Evolutionary conservation across 352 stramenopile species (phyloP).

Genomic region (Phytophthora sp.): DNA sequence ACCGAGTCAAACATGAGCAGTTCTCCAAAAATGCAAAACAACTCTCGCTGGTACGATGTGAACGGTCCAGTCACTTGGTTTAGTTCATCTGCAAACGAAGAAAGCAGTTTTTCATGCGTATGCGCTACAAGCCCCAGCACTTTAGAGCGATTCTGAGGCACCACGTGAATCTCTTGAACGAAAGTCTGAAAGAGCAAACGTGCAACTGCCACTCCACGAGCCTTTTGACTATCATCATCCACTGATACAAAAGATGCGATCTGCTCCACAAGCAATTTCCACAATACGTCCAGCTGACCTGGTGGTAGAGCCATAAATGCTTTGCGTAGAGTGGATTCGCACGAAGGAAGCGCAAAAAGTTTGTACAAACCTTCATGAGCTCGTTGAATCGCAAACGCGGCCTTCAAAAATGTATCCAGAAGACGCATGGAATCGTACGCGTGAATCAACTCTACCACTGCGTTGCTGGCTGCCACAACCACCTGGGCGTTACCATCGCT

Average conservation of each 20-base stretch:
- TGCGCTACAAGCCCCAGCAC: conserved; percentile 52
- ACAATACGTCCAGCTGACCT: conserved; percentile 82
- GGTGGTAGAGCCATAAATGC: conserved; percentile 77
- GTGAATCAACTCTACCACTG: conserved; percentile 64
- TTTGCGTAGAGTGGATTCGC: conserved; percentile 60
- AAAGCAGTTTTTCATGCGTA: conserved; percentile 64
- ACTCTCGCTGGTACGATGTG: conserved; percentile 57
- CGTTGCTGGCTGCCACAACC: conserved; percentile 36
- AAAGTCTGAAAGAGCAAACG: conserved; percentile 82
- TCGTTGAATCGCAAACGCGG: conserved; percentile 42
- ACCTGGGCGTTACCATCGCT: not conserved
- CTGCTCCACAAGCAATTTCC: conserved; percentile 68
- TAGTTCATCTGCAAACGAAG: conserved; percentile 36
- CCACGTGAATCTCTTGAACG: conserved; percentile 83
- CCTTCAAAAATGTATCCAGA: conserved; percentile 62
- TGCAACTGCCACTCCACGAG: conserved; percentile 49
- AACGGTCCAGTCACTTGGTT: conserved; percentile 25
- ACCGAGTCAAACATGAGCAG: conserved; percentile 76
- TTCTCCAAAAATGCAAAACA: conserved; percentile 80
- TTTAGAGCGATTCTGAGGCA: conserved; percentile 72
- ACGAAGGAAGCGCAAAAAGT: conserved; percentile 50
- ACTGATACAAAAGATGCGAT: conserved; percentile 37
- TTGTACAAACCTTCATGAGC: conserved; percentile 50
- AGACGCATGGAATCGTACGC: conserved; percentile 89
- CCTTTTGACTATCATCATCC: conserved; percentile 16